These are phyloP conservation scores for Phytophthora pini DNA, from an alignment of 352 stramenopile genomes.

Conservation along the genomic window DNA sequence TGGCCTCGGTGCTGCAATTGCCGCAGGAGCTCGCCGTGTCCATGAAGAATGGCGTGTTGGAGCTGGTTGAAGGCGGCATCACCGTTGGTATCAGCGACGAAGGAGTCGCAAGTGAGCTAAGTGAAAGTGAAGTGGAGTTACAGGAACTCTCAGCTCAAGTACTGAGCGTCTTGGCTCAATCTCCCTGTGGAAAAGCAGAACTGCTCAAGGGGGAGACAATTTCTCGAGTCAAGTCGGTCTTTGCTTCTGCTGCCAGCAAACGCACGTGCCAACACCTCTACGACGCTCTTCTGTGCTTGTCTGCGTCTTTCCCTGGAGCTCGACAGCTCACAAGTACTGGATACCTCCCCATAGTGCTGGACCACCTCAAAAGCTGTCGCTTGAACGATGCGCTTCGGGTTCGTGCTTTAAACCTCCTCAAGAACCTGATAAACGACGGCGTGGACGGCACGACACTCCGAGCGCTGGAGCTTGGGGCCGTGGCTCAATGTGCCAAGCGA, in stretches of 20 bases:
- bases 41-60: constrained; percentile 61
- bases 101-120: constrained; percentile 7
- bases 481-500: constrained; percentile 53
- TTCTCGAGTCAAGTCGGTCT: constrained; percentile 51
- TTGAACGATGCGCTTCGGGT: constrained; percentile 47
- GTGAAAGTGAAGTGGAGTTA: constrained; percentile 45
- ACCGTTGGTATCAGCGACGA: constrained; percentile 8
- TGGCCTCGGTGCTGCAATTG: constrained; percentile 61
- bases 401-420: constrained; percentile 64
- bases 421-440: constrained; percentile 74
- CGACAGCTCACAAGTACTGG: constrained; percentile 52
- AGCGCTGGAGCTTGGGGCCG: constrained; percentile 58
- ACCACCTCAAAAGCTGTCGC: constrained; percentile 46
- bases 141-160: constrained; percentile 59
- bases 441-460: constrained; percentile 51
- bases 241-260: constrained; percentile 36
- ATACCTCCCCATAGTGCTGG: constrained; percentile 61
- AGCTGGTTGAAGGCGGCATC: constrained; percentile 54
- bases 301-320: constrained; percentile 52
- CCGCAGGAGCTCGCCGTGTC: constrained; percentile 70
- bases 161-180: constrained; percentile 62
- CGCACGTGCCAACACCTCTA: constrained; percentile 56
- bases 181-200: constrained; percentile 44
- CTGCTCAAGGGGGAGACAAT: constrained; percentile 51
- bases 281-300: constrained; percentile 52